phyloP scores from a whole-genome alignment of 2,329 filamentous ascomycete species.

The Teratosphaeria gauchensis region DNA sequence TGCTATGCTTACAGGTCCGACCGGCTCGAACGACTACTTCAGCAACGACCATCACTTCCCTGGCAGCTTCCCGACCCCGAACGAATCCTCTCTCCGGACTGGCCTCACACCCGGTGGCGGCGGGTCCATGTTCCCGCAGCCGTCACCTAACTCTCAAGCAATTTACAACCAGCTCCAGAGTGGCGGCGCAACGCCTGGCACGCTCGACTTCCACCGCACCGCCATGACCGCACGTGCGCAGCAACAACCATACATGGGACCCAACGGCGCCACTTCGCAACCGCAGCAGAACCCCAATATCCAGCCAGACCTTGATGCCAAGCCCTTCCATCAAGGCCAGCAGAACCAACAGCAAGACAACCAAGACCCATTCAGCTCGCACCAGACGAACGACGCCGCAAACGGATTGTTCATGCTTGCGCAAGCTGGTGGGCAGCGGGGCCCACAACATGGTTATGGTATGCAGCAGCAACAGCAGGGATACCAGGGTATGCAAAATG shows the following conservation, averaged over 20 bases:
- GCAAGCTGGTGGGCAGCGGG: constrained; percentile 53
- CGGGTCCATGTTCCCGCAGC: constrained; percentile 92
- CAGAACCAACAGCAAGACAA: constrained; percentile 28
- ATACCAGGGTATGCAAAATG: constrained; percentile 28
- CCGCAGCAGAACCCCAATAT: constrained; percentile 32
- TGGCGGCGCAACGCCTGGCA: constrained; percentile 78
- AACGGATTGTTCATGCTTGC: constrained; percentile 91
- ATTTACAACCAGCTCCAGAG: constrained; percentile 70
- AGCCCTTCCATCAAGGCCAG: constrained; percentile 49
- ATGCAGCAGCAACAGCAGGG: constrained; percentile 36
- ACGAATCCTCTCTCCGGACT: constrained; percentile 87
- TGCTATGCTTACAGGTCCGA: constrained; percentile 86
- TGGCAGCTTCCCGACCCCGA: constrained; percentile 84
- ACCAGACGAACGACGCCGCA: constrained; percentile 86
- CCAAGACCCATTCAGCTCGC: constrained; percentile 66
- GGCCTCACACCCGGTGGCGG: constrained; percentile 89
- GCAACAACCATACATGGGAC: constrained; percentile 27
- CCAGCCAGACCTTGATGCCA: constrained; percentile 28
- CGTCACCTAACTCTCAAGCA: constrained; percentile 77
- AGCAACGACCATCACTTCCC: constrained; percentile 60
- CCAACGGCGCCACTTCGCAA: constrained; percentile 33
- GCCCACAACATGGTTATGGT: constrained; percentile 42
- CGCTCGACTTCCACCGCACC: constrained; percentile 88
- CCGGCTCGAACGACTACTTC: constrained; percentile 70
- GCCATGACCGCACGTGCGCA: constrained; percentile 70